phyloP scores from a whole-genome alignment of 176 grass and related monocot species.

The Oryza nivara region DNA sequence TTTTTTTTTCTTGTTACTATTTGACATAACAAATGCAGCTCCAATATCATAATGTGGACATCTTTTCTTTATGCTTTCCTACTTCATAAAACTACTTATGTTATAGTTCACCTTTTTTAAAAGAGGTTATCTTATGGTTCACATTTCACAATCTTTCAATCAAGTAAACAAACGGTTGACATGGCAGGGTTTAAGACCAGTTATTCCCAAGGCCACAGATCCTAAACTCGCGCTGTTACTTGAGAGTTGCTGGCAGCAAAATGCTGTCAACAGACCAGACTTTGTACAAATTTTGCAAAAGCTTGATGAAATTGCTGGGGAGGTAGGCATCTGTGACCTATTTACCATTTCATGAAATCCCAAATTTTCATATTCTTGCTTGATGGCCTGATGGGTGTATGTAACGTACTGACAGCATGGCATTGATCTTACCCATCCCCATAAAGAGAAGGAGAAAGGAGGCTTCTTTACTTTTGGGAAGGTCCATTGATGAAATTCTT shows the following conservation, averaged over 20 bases:
- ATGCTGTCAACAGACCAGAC: constrained; percentile 57
- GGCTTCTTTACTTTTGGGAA: constrained; percentile 37
- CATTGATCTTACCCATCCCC: constrained; percentile 30
- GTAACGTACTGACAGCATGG: not conserved
- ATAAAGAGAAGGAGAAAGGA: constrained; percentile 32
- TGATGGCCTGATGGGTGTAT: not conserved
- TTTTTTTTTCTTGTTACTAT: constrained; percentile 7
- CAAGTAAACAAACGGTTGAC: not conserved
- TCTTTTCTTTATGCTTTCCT: not conserved
- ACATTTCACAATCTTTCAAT: not conserved
- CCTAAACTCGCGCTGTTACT: constrained; percentile 56
- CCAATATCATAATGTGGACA: not conserved
- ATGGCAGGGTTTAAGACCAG: constrained; percentile 58
- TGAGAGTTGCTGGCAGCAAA: constrained; percentile 77
- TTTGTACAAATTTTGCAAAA: constrained; percentile 61
- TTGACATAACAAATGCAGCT: not conserved
- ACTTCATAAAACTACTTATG: not conserved
- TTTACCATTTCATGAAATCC: not conserved
- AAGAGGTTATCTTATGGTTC: not conserved
- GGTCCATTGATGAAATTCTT: not conserved
- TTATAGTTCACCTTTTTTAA: too few relatives aligned
- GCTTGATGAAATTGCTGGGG: constrained; percentile 54
- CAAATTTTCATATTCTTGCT: not conserved
- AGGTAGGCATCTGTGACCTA: constrained; percentile 45
- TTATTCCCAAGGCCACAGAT: constrained; percentile 61